These are phyloP conservation scores for Plasmodium fragile DNA, from an alignment of 169 alveolate genomes.

Conservation along the genomic window DNA sequence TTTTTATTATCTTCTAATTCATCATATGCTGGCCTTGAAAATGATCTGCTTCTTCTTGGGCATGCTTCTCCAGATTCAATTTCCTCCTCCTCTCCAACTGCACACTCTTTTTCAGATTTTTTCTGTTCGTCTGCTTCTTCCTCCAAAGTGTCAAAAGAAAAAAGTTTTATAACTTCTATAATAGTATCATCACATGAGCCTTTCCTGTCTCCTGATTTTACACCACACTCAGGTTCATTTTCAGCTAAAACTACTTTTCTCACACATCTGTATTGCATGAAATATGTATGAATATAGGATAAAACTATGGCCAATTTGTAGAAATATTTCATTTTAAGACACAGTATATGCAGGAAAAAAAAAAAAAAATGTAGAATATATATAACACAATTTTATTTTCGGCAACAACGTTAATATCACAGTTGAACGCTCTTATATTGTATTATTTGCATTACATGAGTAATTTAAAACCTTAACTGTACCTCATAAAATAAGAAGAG, in stretches of 20 bases:
- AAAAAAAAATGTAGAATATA: neutral
- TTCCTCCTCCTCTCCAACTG: neutral
- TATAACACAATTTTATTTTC: neutral
- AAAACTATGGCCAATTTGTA: conserved; percentile 7
- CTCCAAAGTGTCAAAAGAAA: neutral
- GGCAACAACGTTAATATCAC: conserved; percentile 3
- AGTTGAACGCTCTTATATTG: neutral
- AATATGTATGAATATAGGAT: neutral
- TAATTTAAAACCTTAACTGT: neutral
- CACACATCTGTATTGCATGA: neutral
- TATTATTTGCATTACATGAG: neutral
- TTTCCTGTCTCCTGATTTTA: neutral
- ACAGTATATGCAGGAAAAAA: neutral
- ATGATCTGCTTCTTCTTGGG: neutral
- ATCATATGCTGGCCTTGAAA: neutral
- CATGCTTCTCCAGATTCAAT: neutral
- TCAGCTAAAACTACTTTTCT: conserved; percentile 28
- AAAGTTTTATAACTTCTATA: neutral
- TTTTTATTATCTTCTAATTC: neutral
- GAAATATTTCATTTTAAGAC: conserved; percentile 16
- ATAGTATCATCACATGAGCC: neutral
- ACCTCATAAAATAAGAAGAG: neutral
- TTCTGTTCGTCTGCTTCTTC: neutral
- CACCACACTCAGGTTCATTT: conserved; percentile 7
- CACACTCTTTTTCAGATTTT: neutral